phyloP scores from a whole-genome alignment of 495 filamentous ascomycete genomes.

The Neurospora sp. region DNA sequence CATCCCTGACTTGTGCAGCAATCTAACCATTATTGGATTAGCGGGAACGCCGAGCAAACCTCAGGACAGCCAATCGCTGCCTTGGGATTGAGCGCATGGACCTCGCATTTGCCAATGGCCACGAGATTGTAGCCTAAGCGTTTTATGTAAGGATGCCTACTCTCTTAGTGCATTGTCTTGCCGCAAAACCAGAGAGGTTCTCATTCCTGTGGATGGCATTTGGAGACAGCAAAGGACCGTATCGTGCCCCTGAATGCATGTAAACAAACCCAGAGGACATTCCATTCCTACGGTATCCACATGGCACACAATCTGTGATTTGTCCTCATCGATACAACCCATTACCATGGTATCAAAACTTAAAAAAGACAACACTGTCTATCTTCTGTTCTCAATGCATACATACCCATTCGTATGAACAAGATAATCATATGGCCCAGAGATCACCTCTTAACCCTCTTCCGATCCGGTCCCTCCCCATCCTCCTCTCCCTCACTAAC shows the following conservation, averaged over 20 bases:
- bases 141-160: neutral
- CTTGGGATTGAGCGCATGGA: neutral
- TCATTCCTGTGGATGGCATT: neutral
- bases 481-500: constrained; percentile 75
- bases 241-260: neutral
- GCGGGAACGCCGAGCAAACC: neutral
- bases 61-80: neutral
- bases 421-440: neutral
- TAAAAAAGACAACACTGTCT: neutral
- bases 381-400: neutral
- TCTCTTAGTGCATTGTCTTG: neutral
- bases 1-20: neutral
- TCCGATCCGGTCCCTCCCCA: constrained; percentile 53
- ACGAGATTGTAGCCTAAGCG: neutral
- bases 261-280: neutral
- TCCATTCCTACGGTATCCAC: neutral
- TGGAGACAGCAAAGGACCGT: neutral
- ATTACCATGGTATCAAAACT: neutral
- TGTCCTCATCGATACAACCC: neutral
- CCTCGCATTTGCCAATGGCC: neutral
- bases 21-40: neutral
- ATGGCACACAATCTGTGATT: neutral
- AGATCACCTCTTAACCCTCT: constrained; percentile 43
- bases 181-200: neutral
- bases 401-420: neutral